Percentiles rank a stretch among this genome's conserved stretches.
Evolutionary conservation across 2,329 filamentous ascomycete species (phyloP).

Genomic region (Fusarium oxysporum): DNA sequence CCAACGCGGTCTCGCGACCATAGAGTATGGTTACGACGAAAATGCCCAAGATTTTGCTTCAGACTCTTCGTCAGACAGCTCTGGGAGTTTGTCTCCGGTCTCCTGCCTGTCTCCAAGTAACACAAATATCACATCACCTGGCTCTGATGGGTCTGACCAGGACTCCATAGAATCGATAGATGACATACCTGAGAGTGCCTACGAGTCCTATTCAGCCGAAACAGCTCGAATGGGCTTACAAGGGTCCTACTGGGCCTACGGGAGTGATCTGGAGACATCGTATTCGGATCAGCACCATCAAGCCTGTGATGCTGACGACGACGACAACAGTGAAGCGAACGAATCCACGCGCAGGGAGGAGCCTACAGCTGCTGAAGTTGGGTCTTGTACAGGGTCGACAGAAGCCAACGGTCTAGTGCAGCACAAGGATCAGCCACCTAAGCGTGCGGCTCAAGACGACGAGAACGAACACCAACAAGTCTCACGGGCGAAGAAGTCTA

Average conservation of each 20-base stretch:
- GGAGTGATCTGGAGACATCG: not conserved
- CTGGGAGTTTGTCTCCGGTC: not conserved
- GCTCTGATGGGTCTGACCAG: not conserved
- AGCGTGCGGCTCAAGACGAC: not conserved
- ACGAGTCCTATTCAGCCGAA: not conserved
- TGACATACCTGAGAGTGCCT: not conserved
- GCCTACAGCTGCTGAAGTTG: too few relatives aligned
- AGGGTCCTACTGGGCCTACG: not conserved
- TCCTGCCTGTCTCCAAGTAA: not conserved
- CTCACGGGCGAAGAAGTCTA: not conserved
- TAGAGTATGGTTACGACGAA: too few relatives aligned
- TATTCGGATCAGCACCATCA: too few relatives aligned
- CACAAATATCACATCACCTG: not conserved
- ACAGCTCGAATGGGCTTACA: rapidly evolving
- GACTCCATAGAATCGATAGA: not conserved
- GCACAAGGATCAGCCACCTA: not conserved
- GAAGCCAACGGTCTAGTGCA: not conserved
- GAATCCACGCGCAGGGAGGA: not conserved
- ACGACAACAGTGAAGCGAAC: not conserved
- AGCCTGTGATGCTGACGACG: not conserved
- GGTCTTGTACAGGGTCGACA: rapidly evolving
- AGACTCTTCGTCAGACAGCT: not conserved
- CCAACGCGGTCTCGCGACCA: rapidly evolving
- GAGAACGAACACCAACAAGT: not conserved
- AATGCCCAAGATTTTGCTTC: not conserved